Conservation (phyloP, 1,284 basidiomycete species). For the Cutaneotrichosporon spelunceum region DNA sequence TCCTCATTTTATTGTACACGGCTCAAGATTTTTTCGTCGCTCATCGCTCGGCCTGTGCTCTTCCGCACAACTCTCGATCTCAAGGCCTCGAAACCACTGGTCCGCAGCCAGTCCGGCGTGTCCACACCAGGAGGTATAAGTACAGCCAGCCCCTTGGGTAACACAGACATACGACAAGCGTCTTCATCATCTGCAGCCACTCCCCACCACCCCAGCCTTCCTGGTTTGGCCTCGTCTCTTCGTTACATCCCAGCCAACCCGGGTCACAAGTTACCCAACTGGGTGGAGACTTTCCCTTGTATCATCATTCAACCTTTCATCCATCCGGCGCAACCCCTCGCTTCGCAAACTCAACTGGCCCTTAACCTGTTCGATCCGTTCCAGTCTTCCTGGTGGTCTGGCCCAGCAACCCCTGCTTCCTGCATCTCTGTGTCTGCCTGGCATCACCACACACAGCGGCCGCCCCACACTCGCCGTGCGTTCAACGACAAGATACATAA, state of each 20-base stretch:
- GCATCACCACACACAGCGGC: background rate
- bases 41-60: background rate
- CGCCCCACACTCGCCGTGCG: too few relatives aligned
- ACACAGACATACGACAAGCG: background rate
- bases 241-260: background rate
- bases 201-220: background rate
- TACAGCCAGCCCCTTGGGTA: background rate
- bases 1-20: slow-evolving; percentile 3
- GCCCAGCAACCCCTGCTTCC: background rate
- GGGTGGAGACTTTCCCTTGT: background rate
- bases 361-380: background rate
- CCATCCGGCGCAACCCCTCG: slow-evolving; percentile 2
- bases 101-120: background rate
- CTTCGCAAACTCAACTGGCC: slow-evolving; percentile 2
- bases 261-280: background rate
- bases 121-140: background rate
- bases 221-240: background rate
- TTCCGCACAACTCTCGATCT: background rate
- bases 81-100: background rate
- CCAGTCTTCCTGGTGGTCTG: background rate
- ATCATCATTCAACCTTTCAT: slow-evolving; percentile 3
- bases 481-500: too few relatives aligned
- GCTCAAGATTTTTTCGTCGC: background rate
- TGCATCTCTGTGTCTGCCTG: background rate
- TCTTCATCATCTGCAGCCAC: background rate